phyloP scores from a whole-genome alignment of 352 stramenopile genomes.

The Phytophthora colocasiae region DNA sequence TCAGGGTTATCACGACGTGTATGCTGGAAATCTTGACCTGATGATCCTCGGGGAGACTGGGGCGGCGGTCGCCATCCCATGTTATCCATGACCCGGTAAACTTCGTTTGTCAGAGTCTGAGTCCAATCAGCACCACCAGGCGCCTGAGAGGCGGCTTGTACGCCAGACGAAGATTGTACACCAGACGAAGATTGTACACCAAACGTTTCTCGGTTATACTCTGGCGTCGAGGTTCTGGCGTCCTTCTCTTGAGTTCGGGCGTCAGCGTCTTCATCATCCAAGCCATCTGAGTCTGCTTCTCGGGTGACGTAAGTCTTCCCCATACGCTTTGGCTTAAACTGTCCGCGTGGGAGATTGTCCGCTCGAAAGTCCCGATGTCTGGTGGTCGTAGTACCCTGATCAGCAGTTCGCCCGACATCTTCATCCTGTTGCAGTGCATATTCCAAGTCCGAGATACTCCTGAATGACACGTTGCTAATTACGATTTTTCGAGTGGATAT shows the following conservation, averaged over 20 bases:
- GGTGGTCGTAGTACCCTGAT: not conserved
- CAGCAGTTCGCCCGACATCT: not conserved
- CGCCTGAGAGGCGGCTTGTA: too few relatives aligned
- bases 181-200: too few relatives aligned
- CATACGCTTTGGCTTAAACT: not conserved
- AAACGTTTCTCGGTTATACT: too few relatives aligned
- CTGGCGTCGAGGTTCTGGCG: too few relatives aligned
- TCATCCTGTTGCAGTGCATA: not conserved
- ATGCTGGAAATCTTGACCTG: not conserved
- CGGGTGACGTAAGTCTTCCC: not conserved
- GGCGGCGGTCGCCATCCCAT: not conserved
- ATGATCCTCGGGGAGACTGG: not conserved
- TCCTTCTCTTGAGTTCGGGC: not conserved
- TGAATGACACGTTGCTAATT: too few relatives aligned
- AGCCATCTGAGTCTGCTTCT: not conserved
- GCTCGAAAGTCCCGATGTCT: not conserved
- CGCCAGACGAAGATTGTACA: too few relatives aligned
- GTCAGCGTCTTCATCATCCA: not conserved
- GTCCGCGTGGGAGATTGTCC: not conserved
- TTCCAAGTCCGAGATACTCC: not conserved
- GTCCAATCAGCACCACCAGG: not conserved
- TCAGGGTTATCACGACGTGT: too few relatives aligned
- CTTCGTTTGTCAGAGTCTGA: not conserved
- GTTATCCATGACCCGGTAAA: not conserved
- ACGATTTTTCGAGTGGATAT: too few relatives aligned